Evolutionary conservation across 2,329 filamentous ascomycete genomes (phyloP).

Genomic region (Aspergillus calidoustus): DNA sequence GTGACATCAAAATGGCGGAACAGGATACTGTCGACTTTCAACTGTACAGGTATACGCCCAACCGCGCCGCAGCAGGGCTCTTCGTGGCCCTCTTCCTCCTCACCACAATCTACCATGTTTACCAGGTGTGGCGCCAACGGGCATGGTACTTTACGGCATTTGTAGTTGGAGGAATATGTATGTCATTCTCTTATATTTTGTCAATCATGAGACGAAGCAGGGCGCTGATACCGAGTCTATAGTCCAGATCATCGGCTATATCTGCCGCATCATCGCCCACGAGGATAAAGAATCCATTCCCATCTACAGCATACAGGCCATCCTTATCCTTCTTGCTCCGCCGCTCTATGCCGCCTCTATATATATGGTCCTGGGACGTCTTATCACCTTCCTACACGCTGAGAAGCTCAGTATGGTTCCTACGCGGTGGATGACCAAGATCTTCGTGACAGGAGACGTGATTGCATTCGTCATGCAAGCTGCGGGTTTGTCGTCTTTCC

Average conservation of each 20-base stretch:
- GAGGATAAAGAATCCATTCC: conserved; percentile 18
- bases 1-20: neutral
- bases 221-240: neutral
- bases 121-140: conserved; percentile 23
- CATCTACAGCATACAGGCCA: conserved; percentile 40
- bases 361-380: conserved; percentile 28
- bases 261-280: conserved; percentile 24
- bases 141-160: conserved; percentile 42
- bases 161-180: conserved; percentile 40
- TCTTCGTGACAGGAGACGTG: conserved; percentile 41
- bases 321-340: conserved; percentile 44
- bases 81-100: conserved; percentile 5
- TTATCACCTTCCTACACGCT: neutral
- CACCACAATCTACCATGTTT: conserved; percentile 20
- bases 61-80: conserved; percentile 1
- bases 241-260: conserved; percentile 52
- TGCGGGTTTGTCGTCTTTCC: conserved; percentile 22
- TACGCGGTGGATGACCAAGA: conserved; percentile 13
- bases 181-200: neutral
- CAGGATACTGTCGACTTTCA: neutral
- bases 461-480: conserved; percentile 39
- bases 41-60: conserved; percentile 4
- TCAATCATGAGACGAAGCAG: neutral
- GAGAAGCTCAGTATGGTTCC: neutral
- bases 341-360: conserved; percentile 47